Evolutionary conservation across 257 asterid species (phyloP).

Genomic region (Solanum bulbocastanum): DNA sequence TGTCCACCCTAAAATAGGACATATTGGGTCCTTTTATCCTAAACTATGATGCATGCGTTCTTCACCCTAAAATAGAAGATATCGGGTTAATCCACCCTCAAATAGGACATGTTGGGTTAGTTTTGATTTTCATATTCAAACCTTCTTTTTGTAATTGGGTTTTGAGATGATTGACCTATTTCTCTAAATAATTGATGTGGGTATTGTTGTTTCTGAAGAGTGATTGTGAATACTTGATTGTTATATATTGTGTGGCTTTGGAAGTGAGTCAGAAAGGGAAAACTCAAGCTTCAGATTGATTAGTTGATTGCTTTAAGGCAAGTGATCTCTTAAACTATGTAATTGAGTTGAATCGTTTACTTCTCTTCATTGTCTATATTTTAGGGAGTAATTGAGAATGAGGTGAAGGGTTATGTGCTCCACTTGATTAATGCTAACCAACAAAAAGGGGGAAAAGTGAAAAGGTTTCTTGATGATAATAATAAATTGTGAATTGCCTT

Average conservation of each 20-base stretch:
- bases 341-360: not conserved
- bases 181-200: not conserved
- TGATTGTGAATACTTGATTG: not conserved
- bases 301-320: not conserved
- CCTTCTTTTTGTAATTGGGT: not conserved
- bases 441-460: not conserved
- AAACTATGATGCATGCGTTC: no score
- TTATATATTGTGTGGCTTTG: not conserved
- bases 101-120: no score
- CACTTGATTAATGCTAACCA: not conserved
- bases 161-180: not conserved
- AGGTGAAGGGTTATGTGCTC: not conserved
- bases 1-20: no score
- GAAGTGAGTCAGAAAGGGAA: not conserved
- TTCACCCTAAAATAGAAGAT: no score
- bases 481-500: not conserved
- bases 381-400: not conserved
- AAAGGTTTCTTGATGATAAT: not conserved
- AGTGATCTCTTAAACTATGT: not conserved
- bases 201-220: not conserved
- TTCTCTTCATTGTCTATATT: not conserved
- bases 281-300: not conserved
- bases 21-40: no score
- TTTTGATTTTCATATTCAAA: not conserved
- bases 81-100: no score